Conservation (phyloP, 805 yeast species). For the Wickerhamomyces chambardii region DNA sequence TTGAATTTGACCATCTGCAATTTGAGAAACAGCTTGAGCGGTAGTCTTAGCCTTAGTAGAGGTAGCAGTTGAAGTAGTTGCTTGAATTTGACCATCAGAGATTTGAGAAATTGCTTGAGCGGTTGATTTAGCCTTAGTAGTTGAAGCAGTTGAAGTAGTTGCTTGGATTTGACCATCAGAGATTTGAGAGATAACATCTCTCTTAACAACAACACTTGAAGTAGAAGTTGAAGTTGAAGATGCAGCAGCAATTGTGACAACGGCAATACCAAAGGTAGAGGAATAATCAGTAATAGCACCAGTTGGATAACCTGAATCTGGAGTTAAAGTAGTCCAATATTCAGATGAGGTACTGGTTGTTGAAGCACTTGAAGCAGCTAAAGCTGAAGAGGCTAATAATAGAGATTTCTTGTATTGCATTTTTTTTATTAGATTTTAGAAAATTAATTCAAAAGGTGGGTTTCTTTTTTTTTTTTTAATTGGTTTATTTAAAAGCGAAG, state of each 20-base stretch:
- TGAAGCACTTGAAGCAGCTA: slow-evolving; percentile 47
- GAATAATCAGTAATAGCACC: slow-evolving; percentile 23
- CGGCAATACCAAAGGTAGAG: slow-evolving; percentile 37
- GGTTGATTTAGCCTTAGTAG: slow-evolving; percentile 13
- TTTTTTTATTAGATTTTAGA: no score
- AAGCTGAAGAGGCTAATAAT: slow-evolving; percentile 34
- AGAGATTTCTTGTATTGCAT: slow-evolving; percentile 36
- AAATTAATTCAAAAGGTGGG: no score
- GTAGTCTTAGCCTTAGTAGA: slow-evolving; percentile 7
- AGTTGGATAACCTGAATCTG: slow-evolving; percentile 33
- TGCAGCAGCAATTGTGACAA: slow-evolving; percentile 12
- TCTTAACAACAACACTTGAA: slow-evolving; percentile 8
- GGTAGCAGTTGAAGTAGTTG: slow-evolving; percentile 14
- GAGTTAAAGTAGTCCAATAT: slow-evolving; percentile 23
- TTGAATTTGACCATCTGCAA: slow-evolving; percentile 13
- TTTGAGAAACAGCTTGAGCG: slow-evolving; percentile 12
- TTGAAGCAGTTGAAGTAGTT: slow-evolving; percentile 19
- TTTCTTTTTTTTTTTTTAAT: no score
- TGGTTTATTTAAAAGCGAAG: no score
- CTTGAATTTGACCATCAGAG: slow-evolving; percentile 24
- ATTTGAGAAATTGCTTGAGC: slow-evolving; percentile 18
- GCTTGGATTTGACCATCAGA: slow-evolving; percentile 50
- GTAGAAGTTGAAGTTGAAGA: slow-evolving; percentile 9
- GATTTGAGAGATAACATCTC: slow-evolving; percentile 18
- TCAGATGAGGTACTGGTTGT: slow-evolving; percentile 8